These are phyloP conservation scores for Kodamaea kaohsiungensis DNA, from an alignment of 805 yeast species.

Conservation along the genomic window DNA sequence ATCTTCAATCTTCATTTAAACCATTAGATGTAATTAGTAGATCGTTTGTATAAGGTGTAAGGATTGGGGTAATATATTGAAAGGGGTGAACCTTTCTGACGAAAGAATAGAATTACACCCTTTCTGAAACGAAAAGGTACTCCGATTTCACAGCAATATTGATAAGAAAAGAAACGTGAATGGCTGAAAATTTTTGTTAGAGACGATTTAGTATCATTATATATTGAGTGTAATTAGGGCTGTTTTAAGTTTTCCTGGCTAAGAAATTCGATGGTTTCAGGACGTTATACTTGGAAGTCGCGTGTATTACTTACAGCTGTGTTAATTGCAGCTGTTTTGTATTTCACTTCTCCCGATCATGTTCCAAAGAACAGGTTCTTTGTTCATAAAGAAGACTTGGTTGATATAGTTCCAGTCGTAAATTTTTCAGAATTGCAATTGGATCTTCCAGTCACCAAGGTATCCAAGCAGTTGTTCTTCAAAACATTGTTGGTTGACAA, in stretches of 20 bases:
- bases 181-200: neutral
- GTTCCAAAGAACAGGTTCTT: neutral
- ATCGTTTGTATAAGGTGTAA: neutral
- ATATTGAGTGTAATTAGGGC: neutral
- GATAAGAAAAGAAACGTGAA: neutral
- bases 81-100: neutral
- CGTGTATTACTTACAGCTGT: neutral
- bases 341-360: neutral
- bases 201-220: neutral
- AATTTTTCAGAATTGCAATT: neutral
- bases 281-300: neutral
- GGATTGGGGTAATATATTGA: neutral
- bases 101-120: neutral
- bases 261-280: neutral
- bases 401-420: neutral
- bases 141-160: neutral
- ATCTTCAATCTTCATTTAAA: neutral
- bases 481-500: neutral
- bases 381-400: neutral
- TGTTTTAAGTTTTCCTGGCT: neutral
- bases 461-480: slow-evolving; percentile 1
- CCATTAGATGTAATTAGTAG: neutral
- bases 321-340: neutral
- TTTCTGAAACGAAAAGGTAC: neutral
- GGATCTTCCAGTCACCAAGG: slow-evolving; percentile 1